Evolutionary conservation across 2,329 filamentous ascomycete genomes (phyloP).

Genomic region (Arachnopeziza araneosa): DNA sequence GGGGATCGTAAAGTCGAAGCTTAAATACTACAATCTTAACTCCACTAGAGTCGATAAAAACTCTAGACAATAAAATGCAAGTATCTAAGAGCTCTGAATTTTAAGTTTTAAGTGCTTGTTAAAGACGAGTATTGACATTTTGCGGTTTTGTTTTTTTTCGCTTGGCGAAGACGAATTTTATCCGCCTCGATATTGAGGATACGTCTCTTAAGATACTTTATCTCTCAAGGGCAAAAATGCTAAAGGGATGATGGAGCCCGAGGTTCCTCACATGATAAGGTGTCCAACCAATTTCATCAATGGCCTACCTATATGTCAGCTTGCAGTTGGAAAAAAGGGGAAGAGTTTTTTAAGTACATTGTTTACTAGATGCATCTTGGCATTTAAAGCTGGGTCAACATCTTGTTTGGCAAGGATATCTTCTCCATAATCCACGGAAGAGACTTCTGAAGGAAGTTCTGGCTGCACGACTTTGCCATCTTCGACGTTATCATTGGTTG

Average conservation of each 20-base stretch:
- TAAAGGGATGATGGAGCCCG: conserved; percentile 23
- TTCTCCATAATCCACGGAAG: conserved; percentile 10
- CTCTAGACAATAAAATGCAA: no score
- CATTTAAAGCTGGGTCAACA: conserved; percentile 55
- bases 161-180: no score
- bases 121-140: no score
- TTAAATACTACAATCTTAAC: no score
- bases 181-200: no score
- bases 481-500: conserved; percentile 4
- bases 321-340: background rate
- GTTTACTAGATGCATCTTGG: conserved; percentile 66
- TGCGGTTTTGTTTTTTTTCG: no score
- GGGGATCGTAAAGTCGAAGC: no score
- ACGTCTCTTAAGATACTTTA: no score
- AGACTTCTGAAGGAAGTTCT: conserved; percentile 3
- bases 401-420: conserved; percentile 54
- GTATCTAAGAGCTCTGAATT: no score
- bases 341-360: conserved; percentile 42
- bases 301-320: conserved; percentile 31
- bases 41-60: no score
- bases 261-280: conserved; percentile 36
- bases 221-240: no score
- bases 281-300: conserved; percentile 49
- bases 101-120: no score
- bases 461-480: conserved; percentile 11